Evolutionary conservation across 768 basidiomycete species (phyloP), one percentile per base, ranked within the genome.

Genomic region (Sarcomyxa edulis): DNA sequence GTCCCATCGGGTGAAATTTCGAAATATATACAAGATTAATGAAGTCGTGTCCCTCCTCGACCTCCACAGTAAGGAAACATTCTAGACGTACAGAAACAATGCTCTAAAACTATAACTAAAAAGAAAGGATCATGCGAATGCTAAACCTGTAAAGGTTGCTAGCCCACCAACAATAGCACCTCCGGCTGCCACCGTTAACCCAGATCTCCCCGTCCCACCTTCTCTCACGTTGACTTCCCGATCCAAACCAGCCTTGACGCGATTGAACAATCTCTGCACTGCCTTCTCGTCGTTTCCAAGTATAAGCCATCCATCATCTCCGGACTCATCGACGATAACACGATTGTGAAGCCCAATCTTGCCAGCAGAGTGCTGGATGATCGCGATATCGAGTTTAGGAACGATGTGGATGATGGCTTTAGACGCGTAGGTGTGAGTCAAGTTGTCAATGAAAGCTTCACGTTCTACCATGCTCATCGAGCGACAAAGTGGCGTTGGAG

Each of bases 131-230:
- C 35, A 48, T 26, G 74, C 48, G 56, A 71, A 65, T 22, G 79
- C 79, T 37, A 81, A 64, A 11, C 76, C 74, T 14, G 73, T 73
- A 64, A 69, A 78, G 34, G 76, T 66, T 28, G 76, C 76, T 6
- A 78, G 74, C 27, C 74, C 78, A 27, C 79, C 79, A 14, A 80
- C 68, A 12, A 80, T 63, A n/a, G 69, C 75, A 32, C 72, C 76
- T 12, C 75, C 71, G 43, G 77, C 77, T 35, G 66, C 71, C 31
- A 67, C 68, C 32, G 59, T 65, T 11, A 71, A 46, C 6, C 46
- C 44, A 11, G 27, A 19, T 15, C 22, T 19, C 19, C 21, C 28
- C 25, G 53, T 52, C 20, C 11, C 32, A 24, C 39, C 32, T 35
- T 22, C 25, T 35, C 36, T 26, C 25, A 49, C 26, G 16, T 42